phyloP scores from a whole-genome alignment of 2,329 filamentous ascomycete species.

The Cercospora sp. region DNA sequence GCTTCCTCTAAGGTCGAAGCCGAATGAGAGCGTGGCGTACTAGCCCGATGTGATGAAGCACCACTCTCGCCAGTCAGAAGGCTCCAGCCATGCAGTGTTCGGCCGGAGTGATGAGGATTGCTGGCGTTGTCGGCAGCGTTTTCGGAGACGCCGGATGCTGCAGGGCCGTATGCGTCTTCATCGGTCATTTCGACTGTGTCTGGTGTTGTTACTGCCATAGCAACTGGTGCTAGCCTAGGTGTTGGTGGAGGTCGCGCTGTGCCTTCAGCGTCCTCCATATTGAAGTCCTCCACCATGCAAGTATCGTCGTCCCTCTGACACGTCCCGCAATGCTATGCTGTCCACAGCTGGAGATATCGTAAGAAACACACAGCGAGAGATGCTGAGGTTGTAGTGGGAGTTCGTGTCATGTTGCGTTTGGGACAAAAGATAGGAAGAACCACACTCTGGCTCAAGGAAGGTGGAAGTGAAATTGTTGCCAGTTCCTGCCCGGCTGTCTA shows the following conservation, averaged over 20 bases:
- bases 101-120: background rate
- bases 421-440: background rate
- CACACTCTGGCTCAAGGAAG: background rate
- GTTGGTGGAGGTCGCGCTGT: background rate
- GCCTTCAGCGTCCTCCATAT: background rate
- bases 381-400: background rate
- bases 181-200: background rate
- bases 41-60: background rate
- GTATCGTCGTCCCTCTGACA: background rate
- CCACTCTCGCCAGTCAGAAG: background rate
- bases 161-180: background rate
- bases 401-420: background rate
- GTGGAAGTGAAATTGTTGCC: background rate
- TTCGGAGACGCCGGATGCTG: background rate
- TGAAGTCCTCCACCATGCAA: background rate
- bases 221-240: background rate
- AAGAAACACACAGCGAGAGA: background rate
- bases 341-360: background rate
- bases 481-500: conserved; percentile 1
- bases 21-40: background rate
- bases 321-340: background rate
- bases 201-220: background rate
- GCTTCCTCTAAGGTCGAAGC: background rate
- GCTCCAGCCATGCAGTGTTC: background rate
- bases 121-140: background rate